Percentiles rank a stretch among this genome's conserved stretches.
Conservation (phyloP, 352 stramenopile genomes). For the Globisporangium ultimum region DNA sequence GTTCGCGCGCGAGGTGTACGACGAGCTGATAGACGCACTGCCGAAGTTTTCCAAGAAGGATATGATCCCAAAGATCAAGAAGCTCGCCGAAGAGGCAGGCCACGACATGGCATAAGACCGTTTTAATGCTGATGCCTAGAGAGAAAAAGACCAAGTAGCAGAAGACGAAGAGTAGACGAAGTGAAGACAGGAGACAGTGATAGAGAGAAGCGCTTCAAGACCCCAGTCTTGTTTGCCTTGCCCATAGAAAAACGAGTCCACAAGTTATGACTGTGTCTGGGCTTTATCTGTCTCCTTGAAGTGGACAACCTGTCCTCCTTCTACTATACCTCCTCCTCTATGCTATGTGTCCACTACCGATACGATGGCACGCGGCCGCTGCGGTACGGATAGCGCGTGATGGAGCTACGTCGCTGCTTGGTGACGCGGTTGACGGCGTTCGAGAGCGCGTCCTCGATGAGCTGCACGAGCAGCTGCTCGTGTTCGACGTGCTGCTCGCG, state of each 20-base stretch:
- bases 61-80: slow-evolving; percentile 34
- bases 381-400: slow-evolving; percentile 4
- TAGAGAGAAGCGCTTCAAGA: not conserved
- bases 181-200: not conserved
- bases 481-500: slow-evolving; percentile 6
- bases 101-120: slow-evolving; percentile 10
- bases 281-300: not conserved
- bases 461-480: slow-evolving; percentile 6
- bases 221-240: no score
- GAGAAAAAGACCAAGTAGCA: not conserved
- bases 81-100: slow-evolving; percentile 25
- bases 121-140: not conserved
- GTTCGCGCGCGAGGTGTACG: slow-evolving; percentile 56
- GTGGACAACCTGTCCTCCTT: not conserved
- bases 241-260: no score
- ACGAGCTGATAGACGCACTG: slow-evolving; percentile 47
- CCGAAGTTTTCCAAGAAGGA: slow-evolving; percentile 43
- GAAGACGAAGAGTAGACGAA: not conserved
- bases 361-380: not conserved
- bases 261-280: no score
- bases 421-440: slow-evolving; percentile 20
- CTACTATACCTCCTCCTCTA: not conserved
- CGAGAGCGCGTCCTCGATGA: slow-evolving; percentile 12
- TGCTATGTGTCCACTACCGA: no score
- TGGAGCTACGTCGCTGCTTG: slow-evolving; percentile 19